Conservation (phyloP, 805 yeast genomes). For the Hanseniaspora lindneri region DNA sequence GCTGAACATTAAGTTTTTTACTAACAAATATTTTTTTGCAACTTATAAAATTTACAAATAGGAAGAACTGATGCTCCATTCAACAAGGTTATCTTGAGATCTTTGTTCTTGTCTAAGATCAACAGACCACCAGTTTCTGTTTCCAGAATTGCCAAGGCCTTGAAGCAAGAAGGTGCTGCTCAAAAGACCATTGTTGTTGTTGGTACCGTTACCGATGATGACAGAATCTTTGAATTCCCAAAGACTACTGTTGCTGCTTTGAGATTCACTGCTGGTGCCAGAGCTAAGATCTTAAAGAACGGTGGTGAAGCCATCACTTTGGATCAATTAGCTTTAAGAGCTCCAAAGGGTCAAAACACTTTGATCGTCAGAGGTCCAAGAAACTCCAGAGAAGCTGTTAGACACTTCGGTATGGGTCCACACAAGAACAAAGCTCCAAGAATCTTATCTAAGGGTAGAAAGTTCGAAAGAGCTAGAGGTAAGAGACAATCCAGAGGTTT, state of each 20-base stretch:
- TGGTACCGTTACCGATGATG: conserved; percentile 98
- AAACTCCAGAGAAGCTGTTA: conserved; percentile 97
- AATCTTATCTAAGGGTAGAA: conserved; percentile 94
- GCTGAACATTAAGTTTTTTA: too few relatives aligned
- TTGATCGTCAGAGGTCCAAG: conserved; percentile 97
- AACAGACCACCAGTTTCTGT: conserved; percentile 99
- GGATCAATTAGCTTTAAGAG: conserved; percentile 97
- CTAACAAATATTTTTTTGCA: conserved; percentile 11
- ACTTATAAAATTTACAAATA: conserved; percentile 23
- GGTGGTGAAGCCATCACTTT: conserved; percentile 99
- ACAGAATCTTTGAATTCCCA: conserved; percentile 88
- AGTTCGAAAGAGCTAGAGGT: conserved; percentile 99
- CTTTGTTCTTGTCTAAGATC: conserved; percentile 93
- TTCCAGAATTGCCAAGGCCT: conserved; percentile 77
- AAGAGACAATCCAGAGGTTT: conserved; percentile 98
- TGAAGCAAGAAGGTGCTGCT: conserved; percentile 71
- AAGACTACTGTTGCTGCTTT: conserved; percentile 97
- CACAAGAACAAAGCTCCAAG: conserved; percentile 99
- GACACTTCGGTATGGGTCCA: conserved; percentile 99
- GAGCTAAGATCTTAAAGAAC: conserved; percentile 90
- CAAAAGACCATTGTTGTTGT: conserved; percentile 93
- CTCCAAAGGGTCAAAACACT: conserved; percentile 99
- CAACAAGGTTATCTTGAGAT: conserved; percentile 92
- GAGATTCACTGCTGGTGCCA: conserved; percentile 98
- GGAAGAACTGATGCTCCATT: conserved; percentile 99